Base-by-base conservation (phyloP, 257 asterid species). In the Solanum virginianum region DNA sequence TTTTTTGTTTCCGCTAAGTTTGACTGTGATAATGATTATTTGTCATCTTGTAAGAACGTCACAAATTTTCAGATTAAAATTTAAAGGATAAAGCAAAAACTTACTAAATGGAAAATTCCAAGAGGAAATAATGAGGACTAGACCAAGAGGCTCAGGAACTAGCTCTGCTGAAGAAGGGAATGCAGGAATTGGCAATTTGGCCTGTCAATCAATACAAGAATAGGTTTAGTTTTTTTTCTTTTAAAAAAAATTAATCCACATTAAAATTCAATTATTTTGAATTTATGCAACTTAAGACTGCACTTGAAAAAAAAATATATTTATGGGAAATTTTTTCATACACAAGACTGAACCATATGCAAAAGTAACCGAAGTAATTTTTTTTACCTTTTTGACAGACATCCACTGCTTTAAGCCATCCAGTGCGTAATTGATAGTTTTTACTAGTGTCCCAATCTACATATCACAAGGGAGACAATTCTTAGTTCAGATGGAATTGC, bases 111-210 rank as follows among this genome's bases (percentile, higher is more conserved):
- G 99, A 53, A 94, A 90, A 85, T 95, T 95, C 98, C 99, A 95
- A n/a, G 95, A 81, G 13, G 99, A 92, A 47, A 95, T 83, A 84
- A 93, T 68, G 85, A 95, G 98, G 72, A 94, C 92, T 55, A 92
- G 88, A 69, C 99, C 99, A n/a, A 95, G 92, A 17, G 99, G 99
- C 89, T 95, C 99, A 8, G 98, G 95, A 53, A 95, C 90, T 85
- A 94, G 65, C 77, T 87, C 86, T 55, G 97, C 98, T 29, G 85
- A 86, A 29, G 95, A 0, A 45, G 99, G 99, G 86, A 94, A 95
- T 80, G 97, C 95, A 49, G 93, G 97, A 3, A 93, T 22, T 1
- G 99, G 98, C 85, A 95, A 86, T 54, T 85, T 87, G 1, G 88
- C 98, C 99, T 95, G 93, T 45, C 56, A 82, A 85, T 62, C 32